These are phyloP conservation scores for Hebeloma cylindrosporum DNA, from an alignment of 768 basidiomycete species.

Conservation along the genomic window DNA sequence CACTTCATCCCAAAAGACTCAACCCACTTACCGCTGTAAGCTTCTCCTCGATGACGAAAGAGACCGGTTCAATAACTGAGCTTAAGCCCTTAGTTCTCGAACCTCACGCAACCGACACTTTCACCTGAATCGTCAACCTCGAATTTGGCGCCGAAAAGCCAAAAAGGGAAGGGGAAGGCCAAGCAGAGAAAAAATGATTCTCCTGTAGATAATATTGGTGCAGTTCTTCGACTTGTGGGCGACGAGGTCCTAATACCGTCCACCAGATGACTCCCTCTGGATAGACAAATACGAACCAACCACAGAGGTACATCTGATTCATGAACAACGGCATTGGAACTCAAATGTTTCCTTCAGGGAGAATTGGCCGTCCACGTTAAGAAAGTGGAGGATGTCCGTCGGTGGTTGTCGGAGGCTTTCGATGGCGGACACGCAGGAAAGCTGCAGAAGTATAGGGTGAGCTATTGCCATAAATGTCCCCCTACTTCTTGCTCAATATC, in stretches of 20 bases:
- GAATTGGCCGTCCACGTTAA: constrained; percentile 78
- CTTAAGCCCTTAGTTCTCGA: constrained; percentile 28
- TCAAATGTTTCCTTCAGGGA: constrained; percentile 40
- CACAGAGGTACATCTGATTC: constrained; percentile 45
- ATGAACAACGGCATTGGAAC: background rate
- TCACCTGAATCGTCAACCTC: background rate
- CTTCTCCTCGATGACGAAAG: background rate
- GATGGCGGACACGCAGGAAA: constrained; percentile 64
- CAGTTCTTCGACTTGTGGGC: background rate
- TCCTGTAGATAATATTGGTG: constrained; percentile 6
- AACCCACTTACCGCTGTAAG: constrained; percentile 37
- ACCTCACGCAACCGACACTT: background rate
- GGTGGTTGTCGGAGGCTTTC: constrained; percentile 74
- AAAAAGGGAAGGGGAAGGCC: constrained; percentile 29
- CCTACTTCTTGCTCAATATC: background rate
- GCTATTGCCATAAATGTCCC: constrained; percentile 23
- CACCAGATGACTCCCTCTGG: constrained; percentile 32
- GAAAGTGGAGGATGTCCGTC: constrained; percentile 76
- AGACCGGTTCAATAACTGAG: constrained; percentile 11
- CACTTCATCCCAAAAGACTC: constrained; percentile 23
- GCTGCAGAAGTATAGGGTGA: constrained; percentile 71
- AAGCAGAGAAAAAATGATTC: constrained; percentile 19
- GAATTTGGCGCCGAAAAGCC: background rate
- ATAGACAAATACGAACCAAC: constrained; percentile 63
- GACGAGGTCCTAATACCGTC: background rate